These are phyloP conservation scores for Phytophthora lateralis DNA, from an alignment of 352 stramenopile species.

Conservation along the genomic window DNA sequence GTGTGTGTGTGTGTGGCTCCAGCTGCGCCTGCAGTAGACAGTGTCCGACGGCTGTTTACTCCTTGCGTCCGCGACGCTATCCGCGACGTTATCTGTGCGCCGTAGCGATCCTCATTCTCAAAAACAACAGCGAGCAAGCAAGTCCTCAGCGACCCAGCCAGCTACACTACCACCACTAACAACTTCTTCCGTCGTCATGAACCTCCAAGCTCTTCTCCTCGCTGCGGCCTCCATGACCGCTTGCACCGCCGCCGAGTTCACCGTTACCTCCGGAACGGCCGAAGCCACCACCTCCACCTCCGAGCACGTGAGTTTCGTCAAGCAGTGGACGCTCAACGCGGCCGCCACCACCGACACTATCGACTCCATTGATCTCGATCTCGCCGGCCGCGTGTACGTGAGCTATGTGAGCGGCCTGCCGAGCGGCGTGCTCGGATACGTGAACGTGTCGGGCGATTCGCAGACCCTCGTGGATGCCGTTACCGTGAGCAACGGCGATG, in stretches of 20 bases:
- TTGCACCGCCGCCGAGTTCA: slow-evolving; percentile 24
- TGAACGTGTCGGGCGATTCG: slow-evolving; percentile 43
- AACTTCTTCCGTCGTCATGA: background rate
- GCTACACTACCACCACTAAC: too few relatives aligned
- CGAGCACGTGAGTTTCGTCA: slow-evolving; percentile 27
- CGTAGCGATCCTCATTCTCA: slow-evolving; percentile 13
- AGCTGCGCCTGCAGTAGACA: too few relatives aligned
- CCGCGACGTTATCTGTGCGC: background rate
- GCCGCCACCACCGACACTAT: slow-evolving; percentile 17
- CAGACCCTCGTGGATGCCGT: slow-evolving; percentile 34
- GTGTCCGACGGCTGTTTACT: slow-evolving; percentile 6
- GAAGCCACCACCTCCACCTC: slow-evolving; percentile 27
- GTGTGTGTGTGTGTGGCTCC: slow-evolving; percentile 10
- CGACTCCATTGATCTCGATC: slow-evolving; percentile 33
- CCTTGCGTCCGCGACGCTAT: background rate
- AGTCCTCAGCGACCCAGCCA: background rate
- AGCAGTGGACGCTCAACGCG: slow-evolving; percentile 40
- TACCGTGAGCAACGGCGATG: slow-evolving; percentile 25
- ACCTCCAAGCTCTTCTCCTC: slow-evolving; percentile 22
- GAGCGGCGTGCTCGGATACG: slow-evolving; percentile 37
- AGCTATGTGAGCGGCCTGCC: slow-evolving; percentile 31
- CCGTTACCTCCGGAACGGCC: slow-evolving; percentile 26
- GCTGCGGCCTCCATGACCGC: slow-evolving; percentile 14
- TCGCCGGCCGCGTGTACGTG: slow-evolving; percentile 35
- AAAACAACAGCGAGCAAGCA: slow-evolving; percentile 19